phyloP scores from a whole-genome alignment of 176 grass and related monocot genomes.

The Thalia dealbata region DNA sequence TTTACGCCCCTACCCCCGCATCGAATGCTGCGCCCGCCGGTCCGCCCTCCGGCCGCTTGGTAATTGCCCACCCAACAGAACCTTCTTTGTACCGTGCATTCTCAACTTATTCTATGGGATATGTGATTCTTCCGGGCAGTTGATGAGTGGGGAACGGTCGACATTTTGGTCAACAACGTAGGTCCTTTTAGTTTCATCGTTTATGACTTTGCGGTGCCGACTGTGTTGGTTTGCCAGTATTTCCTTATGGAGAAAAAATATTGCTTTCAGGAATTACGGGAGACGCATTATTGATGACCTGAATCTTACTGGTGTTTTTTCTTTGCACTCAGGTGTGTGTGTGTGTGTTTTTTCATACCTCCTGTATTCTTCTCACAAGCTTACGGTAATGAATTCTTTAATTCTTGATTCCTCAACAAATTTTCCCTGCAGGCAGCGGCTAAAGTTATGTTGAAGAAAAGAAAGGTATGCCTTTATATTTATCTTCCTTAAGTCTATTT shows the following conservation, averaged over 20 bases:
- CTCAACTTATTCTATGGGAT: constrained; percentile 1
- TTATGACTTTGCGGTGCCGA: background rate
- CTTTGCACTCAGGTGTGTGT: constrained; percentile 95
- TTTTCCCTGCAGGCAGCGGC: constrained; percentile 75
- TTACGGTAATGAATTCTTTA: background rate
- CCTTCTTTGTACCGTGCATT: too few species aligned
- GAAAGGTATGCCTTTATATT: constrained; percentile 39
- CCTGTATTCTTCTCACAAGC: background rate
- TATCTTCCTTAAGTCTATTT: background rate
- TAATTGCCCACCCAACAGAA: too few species aligned
- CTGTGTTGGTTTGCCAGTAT: too few species aligned
- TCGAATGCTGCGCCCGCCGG: too few species aligned
- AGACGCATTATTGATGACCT: constrained; percentile 87
- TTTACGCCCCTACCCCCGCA: too few species aligned
- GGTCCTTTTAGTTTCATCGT: constrained; percentile 24
- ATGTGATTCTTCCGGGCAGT: constrained; percentile 42
- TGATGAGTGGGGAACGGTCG: constrained; percentile 89
- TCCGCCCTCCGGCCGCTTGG: too few species aligned
- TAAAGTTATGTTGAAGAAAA: constrained; percentile 99
- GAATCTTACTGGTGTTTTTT: constrained; percentile 93
- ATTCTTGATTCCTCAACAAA: constrained; percentile 14
- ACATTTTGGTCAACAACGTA: constrained; percentile 96
- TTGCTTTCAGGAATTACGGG: constrained; percentile 73
- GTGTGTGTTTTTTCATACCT: background rate
- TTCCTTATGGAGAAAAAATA: background rate